Conservation (phyloP, 2,329 filamentous ascomycete genomes). For the Boeremia exigua region DNA sequence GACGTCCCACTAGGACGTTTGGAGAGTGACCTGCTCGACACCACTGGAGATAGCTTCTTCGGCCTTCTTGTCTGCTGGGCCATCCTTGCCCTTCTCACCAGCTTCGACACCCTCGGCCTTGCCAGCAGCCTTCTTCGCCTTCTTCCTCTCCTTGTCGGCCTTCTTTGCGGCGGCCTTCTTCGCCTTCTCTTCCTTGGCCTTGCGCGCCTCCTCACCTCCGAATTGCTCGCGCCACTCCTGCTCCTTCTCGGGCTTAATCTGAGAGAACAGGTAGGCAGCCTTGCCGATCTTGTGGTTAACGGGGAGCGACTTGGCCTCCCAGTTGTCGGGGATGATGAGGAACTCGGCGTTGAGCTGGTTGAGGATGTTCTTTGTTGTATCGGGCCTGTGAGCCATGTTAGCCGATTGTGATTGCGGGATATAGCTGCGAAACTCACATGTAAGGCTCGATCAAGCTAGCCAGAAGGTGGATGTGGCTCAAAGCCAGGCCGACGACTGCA, state of each 20-base stretch:
- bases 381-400: slow-evolving; percentile 33
- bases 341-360: slow-evolving; percentile 70
- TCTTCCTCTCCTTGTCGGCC: slow-evolving; percentile 68
- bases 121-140: slow-evolving; percentile 65
- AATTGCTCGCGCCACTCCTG: slow-evolving; percentile 82
- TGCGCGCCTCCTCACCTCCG: slow-evolving; percentile 69
- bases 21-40: slow-evolving; percentile 53
- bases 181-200: slow-evolving; percentile 74
- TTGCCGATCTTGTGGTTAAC: slow-evolving; percentile 82
- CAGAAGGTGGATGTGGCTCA: slow-evolving; percentile 84
- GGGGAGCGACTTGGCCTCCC: slow-evolving; percentile 48
- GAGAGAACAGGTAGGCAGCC: slow-evolving; percentile 80
- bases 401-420: neutral
- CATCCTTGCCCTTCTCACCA: slow-evolving; percentile 72
- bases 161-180: slow-evolving; percentile 62
- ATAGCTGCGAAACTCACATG: slow-evolving; percentile 57
- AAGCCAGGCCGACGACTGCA: slow-evolving; percentile 74
- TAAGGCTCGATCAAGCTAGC: slow-evolving; percentile 82
- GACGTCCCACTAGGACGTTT: slow-evolving; percentile 44
- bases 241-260: slow-evolving; percentile 81
- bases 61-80: slow-evolving; percentile 47
- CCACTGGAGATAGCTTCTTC: slow-evolving; percentile 54
- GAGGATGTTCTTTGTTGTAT: slow-evolving; percentile 69
- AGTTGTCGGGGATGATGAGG: slow-evolving; percentile 63
- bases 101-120: slow-evolving; percentile 79